Conservation (phyloP, 257 asterid species). For the Nicotiana knightiana region DNA sequence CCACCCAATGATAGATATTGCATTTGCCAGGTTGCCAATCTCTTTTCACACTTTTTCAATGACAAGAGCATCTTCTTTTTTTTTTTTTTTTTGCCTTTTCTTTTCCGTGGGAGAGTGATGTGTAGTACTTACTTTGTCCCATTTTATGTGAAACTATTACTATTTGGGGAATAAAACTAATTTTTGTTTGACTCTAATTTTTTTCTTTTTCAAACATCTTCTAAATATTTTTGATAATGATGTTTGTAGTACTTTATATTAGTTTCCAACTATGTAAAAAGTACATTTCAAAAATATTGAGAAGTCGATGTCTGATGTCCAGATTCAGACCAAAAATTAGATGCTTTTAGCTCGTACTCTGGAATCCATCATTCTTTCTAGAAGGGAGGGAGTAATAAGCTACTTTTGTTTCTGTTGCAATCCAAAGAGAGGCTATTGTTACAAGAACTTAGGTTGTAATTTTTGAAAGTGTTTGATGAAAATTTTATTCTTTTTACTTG, state of each 20-base stretch:
- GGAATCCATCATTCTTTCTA: neutral
- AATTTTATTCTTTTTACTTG: neutral
- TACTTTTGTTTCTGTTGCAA: neutral
- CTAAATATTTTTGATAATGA: neutral
- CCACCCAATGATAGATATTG: no score
- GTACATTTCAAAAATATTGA: no score
- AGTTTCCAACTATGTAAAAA: neutral
- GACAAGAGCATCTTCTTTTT: no score
- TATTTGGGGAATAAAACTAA: neutral
- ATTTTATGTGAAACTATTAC: no score
- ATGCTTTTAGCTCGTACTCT: neutral
- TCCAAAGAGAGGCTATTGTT: neutral
- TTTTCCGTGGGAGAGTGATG: no score
- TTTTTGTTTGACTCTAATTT: neutral
- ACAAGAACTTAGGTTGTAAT: neutral
- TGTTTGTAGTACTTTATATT: neutral
- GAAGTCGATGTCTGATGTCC: neutral
- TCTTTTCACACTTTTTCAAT: no score
- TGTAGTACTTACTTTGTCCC: no score
- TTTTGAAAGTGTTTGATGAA: neutral
- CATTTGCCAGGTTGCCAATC: no score
- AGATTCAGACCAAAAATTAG: neutral
- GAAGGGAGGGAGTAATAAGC: neutral
- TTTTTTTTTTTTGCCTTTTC: no score
- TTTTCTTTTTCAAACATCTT: neutral